Percentiles rank a stretch among this genome's conserved stretches.
These are phyloP conservation scores for Onygenales sp. DNA, from an alignment of 2,329 filamentous ascomycete species.

Conservation along the genomic window DNA sequence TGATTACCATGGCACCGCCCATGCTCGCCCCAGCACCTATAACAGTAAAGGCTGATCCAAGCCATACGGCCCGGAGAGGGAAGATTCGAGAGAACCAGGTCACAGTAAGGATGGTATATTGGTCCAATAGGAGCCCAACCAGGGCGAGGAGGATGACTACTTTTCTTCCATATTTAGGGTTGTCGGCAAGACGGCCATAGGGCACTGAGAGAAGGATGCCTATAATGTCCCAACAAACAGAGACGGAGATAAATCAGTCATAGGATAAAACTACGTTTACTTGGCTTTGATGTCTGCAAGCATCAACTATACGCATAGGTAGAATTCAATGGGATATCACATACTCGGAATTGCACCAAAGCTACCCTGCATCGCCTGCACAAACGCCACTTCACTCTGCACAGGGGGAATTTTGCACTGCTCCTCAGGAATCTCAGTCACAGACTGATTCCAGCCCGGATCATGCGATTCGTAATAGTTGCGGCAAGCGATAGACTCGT, in stretches of 20 bases:
- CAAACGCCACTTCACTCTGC: constrained; percentile 40
- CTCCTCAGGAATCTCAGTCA: constrained; percentile 37
- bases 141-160: constrained; percentile 34
- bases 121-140: constrained; percentile 30
- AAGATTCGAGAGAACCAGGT: constrained; percentile 31
- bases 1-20: constrained; percentile 38
- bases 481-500: constrained; percentile 40
- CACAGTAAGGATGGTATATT: constrained; percentile 23
- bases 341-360: constrained; percentile 36
- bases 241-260: background rate
- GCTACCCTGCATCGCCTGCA: constrained; percentile 42
- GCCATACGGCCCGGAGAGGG: constrained; percentile 40
- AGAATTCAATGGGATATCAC: constrained; percentile 2
- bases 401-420: constrained; percentile 41
- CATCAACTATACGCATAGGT: background rate
- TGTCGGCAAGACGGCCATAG: constrained; percentile 41
- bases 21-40: constrained; percentile 41
- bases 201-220: constrained; percentile 40
- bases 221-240: constrained; percentile 14
- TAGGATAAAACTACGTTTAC: background rate
- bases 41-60: constrained; percentile 36
- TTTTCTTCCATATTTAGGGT: constrained; percentile 34
- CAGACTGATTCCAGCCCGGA: constrained; percentile 31
- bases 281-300: background rate
- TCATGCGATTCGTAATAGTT: constrained; percentile 35